Conservation (phyloP, 805 yeast species). For the Yarrowia sp. region DNA sequence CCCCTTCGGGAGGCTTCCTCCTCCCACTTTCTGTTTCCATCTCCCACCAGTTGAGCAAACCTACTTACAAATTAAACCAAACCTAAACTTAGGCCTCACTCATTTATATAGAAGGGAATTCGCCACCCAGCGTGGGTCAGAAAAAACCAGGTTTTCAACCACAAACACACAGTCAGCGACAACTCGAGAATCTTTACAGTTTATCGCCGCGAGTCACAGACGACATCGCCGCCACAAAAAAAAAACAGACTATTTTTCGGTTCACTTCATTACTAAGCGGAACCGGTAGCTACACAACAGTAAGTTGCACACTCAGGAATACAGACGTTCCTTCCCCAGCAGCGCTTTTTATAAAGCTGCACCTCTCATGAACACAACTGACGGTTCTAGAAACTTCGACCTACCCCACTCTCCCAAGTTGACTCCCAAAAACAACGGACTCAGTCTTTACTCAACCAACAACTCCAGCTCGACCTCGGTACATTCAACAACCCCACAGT, state of each 20-base stretch:
- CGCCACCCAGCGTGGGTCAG: slow-evolving; percentile 2
- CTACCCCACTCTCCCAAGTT: slow-evolving; percentile 23
- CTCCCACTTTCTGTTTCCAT: slow-evolving; percentile 3
- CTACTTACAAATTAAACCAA: slow-evolving; percentile 21
- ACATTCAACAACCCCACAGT: slow-evolving; percentile 5
- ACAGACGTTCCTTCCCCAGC: neutral
- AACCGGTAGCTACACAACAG: neutral
- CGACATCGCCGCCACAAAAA: slow-evolving; percentile 1
- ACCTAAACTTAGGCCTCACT: slow-evolving; percentile 1
- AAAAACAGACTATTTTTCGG: neutral
- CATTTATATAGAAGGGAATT: slow-evolving; percentile 2
- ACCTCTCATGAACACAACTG: slow-evolving; percentile 24
- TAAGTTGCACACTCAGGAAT: neutral
- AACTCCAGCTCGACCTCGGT: slow-evolving; percentile 21
- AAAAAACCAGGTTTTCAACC: neutral
- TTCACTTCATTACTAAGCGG: slow-evolving; percentile 10
- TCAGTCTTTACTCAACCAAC: slow-evolving; percentile 19
- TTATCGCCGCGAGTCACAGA: neutral
- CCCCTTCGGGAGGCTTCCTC: neutral
- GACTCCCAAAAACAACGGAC: slow-evolving; percentile 24
- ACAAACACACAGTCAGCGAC: neutral
- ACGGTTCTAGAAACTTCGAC: slow-evolving; percentile 25
- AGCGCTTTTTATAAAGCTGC: neutral
- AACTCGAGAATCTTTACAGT: neutral
- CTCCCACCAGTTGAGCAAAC: slow-evolving; percentile 3